phyloP scores from a whole-genome alignment of 768 basidiomycete species.

The Lentinula guzmanii region DNA sequence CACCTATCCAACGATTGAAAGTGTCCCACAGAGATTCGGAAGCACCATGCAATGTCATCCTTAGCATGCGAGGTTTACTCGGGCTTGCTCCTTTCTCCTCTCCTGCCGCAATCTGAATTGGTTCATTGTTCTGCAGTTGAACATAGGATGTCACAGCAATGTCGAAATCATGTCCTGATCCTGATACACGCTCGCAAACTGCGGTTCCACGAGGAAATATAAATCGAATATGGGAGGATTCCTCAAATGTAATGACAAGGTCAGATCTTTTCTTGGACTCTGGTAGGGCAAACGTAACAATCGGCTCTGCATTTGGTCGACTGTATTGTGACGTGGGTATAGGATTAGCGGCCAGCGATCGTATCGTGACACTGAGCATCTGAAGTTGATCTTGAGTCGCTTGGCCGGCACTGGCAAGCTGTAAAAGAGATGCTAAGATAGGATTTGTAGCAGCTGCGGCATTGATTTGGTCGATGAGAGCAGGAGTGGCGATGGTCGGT shows the following conservation, averaged over 20 bases:
- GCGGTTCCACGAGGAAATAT: conserved; percentile 58
- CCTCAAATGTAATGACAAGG: conserved; percentile 66
- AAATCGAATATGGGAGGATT: conserved; percentile 58
- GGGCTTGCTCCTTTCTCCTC: not conserved
- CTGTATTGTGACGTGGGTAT: conserved; percentile 3
- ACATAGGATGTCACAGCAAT: conserved; percentile 39
- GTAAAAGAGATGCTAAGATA: conserved; percentile 59
- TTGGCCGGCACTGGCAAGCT: conserved; percentile 53
- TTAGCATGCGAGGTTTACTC: conserved; percentile 23
- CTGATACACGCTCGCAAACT: conserved; percentile 35
- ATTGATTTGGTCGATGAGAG: conserved; percentile 55
- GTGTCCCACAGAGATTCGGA: conserved; percentile 50
- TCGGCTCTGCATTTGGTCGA: conserved; percentile 1
- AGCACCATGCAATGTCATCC: conserved; percentile 44
- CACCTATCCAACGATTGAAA: conserved; percentile 56
- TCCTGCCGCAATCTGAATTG: not conserved
- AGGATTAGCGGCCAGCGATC: conserved; percentile 44
- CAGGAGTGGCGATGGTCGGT: conserved; percentile 46
- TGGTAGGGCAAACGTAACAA: conserved; percentile 9
- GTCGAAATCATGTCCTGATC: conserved; percentile 18
- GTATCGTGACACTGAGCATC: conserved; percentile 67
- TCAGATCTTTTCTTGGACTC: conserved; percentile 55
- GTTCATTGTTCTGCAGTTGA: conserved; percentile 30
- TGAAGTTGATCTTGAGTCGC: conserved; percentile 63
- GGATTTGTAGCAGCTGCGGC: conserved; percentile 61